A percentile compares a stretch with the other conserved stretches of the same genome.
Conservation (phyloP, 108 stramenopile genomes). For the Skeletonema grethae region DNA sequence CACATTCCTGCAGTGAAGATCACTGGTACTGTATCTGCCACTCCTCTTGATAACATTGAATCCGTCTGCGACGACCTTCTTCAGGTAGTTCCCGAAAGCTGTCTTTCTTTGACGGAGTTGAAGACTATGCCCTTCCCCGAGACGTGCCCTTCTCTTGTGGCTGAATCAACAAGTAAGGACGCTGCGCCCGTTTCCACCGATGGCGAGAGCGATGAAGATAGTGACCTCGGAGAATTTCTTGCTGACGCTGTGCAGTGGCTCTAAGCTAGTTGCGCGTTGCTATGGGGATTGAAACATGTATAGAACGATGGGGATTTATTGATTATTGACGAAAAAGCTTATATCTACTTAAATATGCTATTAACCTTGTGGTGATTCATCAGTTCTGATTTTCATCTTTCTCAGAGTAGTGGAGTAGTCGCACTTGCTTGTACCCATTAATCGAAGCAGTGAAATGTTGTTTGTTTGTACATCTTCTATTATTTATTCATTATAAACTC, state of each 20-base stretch:
- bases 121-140: slow-evolving; percentile 46
- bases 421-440: too few relatives aligned
- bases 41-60: slow-evolving; percentile 48
- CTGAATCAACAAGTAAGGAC: not conserved
- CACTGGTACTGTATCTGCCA: slow-evolving; percentile 56
- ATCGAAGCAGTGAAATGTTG: too few relatives aligned
- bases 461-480: too few relatives aligned
- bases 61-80: slow-evolving; percentile 34
- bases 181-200: slow-evolving; percentile 3
- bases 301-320: not conserved
- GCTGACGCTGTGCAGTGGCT: slow-evolving; percentile 60
- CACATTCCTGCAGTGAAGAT: slow-evolving; percentile 92
- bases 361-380: not conserved
- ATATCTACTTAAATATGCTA: not conserved
- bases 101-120: slow-evolving; percentile 44
- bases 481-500: too few relatives aligned
- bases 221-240: slow-evolving; percentile 30
- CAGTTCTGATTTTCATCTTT: too few relatives aligned
- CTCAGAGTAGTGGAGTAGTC: too few relatives aligned
- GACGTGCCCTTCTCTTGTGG: slow-evolving; percentile 3
- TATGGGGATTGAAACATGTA: not conserved
- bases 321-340: not conserved
- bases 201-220: slow-evolving; percentile 30
- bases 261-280: slow-evolving; percentile 13
- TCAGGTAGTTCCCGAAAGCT: slow-evolving; percentile 46